phyloP scores from a whole-genome alignment of 257 asterid genomes.

The Osmanthus fragrans region DNA sequence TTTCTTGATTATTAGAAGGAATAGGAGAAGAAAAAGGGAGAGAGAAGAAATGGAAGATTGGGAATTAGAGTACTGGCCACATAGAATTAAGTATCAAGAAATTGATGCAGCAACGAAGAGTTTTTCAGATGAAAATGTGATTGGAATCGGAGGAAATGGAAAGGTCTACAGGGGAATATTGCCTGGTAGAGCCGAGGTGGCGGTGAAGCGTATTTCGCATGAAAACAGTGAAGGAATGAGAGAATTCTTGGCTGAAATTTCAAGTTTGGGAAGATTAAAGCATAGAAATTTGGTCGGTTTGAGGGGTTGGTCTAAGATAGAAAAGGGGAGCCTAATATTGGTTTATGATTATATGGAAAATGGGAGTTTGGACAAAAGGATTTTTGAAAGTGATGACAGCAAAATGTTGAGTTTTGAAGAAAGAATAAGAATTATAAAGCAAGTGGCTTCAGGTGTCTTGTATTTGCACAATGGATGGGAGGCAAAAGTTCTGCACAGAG shows the following conservation, averaged over 20 bases:
- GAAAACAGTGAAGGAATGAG: slow-evolving; percentile 40
- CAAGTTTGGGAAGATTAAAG: slow-evolving; percentile 49
- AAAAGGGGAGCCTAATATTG: slow-evolving; percentile 39
- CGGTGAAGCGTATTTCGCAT: slow-evolving; percentile 41
- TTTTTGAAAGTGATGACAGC: slow-evolving; percentile 29
- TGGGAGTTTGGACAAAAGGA: slow-evolving; percentile 48
- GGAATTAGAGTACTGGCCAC: slow-evolving; percentile 57
- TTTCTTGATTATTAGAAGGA: slow-evolving; percentile 16
- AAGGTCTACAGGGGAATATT: slow-evolving; percentile 47
- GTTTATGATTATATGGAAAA: slow-evolving; percentile 54
- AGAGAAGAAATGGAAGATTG: slow-evolving; percentile 43
- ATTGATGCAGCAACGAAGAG: slow-evolving; percentile 39
- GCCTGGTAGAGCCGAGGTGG: slow-evolving; percentile 34
- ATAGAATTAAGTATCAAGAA: slow-evolving; percentile 37
- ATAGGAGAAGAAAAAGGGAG: slow-evolving; percentile 31
- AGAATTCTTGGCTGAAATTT: slow-evolving; percentile 47
- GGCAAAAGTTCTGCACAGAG: slow-evolving; percentile 53
- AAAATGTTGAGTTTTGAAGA: slow-evolving; percentile 37
- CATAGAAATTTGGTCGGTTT: slow-evolving; percentile 52
- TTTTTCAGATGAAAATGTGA: slow-evolving; percentile 41
- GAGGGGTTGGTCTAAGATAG: slow-evolving; percentile 49
- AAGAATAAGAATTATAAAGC: slow-evolving; percentile 53
- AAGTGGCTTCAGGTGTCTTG: slow-evolving; percentile 53
- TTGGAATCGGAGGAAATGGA: slow-evolving; percentile 54
- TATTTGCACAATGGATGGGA: slow-evolving; percentile 73